Evolutionary conservation across 306 rosid species (phyloP), one percentile per base, ranked within the genome.

Genomic region (Betula pendula): DNA sequence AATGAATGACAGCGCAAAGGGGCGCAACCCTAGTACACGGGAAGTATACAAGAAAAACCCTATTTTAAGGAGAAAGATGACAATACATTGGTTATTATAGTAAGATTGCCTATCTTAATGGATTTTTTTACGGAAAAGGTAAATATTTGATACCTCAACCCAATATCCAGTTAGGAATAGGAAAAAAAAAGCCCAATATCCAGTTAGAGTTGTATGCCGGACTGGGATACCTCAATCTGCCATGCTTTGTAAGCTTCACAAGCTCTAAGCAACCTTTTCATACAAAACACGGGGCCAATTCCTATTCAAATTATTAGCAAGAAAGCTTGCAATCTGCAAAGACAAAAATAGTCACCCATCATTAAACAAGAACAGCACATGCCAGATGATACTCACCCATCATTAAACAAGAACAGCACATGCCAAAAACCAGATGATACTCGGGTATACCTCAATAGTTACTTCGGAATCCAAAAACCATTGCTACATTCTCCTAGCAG

Each of bases 201-300:
- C 70, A 0, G 16, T 20, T 19, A 24, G 12, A 33, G 17, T 63
- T 63, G 69, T 3, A 19, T 3, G 22, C 42, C 22, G 10, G 44
- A 31, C 14, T 2, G n/a, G 68, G 62, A 35, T 42, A 29, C 31
- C 52, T 16, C 43, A 59, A 73, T 55, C 68, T 70, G 52, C 77
- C 70, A 35, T 16, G 5, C 4, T 59, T 12, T 75, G 16, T 73
- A 52, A 77, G 75, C 68, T 81, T 92, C 88, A 95, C 85, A 95
- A 81, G 90, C 89, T 92, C 80, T 81, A 91, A 27, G 97, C 97
- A 73, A 92, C 92, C 80, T 93, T 95, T 72, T 92, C 97, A 0
- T 88, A 95, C 86, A 95, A 85, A 83, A 92, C 99, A 8, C 90
- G 92, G 15, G 99, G 99, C 99, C 97, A 95, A 43, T 92, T 92